Conservation (phyloP, 1,139 yeast genomes). For the Zygotorulaspora mrakii region DNA sequence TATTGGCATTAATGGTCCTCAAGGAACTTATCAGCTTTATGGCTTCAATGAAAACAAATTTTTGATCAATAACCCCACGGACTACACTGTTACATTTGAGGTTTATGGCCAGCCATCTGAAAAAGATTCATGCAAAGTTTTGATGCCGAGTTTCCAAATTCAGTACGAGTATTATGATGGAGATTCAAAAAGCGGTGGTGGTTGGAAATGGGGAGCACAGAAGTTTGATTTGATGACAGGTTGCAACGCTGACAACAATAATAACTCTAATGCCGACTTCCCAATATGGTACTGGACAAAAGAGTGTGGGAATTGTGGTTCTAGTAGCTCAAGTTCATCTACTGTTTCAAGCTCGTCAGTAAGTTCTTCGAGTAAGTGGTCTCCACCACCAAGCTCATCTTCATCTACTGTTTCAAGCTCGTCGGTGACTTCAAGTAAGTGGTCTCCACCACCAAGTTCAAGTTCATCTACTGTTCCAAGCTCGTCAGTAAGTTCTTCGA, state of each 20-base stretch:
- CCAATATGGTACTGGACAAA: slow-evolving; percentile 33
- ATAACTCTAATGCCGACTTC: slow-evolving; percentile 30
- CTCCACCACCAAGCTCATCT: slow-evolving; percentile 5
- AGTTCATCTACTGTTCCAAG: slow-evolving; percentile 1
- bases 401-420: slow-evolving; percentile 3
- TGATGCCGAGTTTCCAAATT: slow-evolving; percentile 32
- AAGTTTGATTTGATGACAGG: slow-evolving; percentile 32
- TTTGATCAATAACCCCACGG: slow-evolving; percentile 28
- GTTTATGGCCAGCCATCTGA: slow-evolving; percentile 22
- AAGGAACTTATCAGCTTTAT: slow-evolving; percentile 27
- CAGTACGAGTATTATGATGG: slow-evolving; percentile 38
- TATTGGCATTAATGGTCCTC: slow-evolving; percentile 31
- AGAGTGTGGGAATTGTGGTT: slow-evolving; percentile 7
- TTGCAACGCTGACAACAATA: slow-evolving; percentile 32
- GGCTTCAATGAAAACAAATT: slow-evolving; percentile 26
- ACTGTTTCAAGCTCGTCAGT: not conserved
- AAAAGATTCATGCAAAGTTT: slow-evolving; percentile 14
- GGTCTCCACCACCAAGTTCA: slow-evolving; percentile 5
- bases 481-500: not conserved
- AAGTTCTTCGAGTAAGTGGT: slow-evolving; percentile 1
- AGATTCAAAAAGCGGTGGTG: no score
- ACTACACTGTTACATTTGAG: slow-evolving; percentile 30
- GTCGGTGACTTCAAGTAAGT: not conserved
- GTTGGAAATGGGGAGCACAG: slow-evolving; percentile 25
- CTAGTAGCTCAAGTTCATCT: not conserved